Base-by-base conservation (phyloP, 306 rosid species). In the Rosa rugosa region DNA sequence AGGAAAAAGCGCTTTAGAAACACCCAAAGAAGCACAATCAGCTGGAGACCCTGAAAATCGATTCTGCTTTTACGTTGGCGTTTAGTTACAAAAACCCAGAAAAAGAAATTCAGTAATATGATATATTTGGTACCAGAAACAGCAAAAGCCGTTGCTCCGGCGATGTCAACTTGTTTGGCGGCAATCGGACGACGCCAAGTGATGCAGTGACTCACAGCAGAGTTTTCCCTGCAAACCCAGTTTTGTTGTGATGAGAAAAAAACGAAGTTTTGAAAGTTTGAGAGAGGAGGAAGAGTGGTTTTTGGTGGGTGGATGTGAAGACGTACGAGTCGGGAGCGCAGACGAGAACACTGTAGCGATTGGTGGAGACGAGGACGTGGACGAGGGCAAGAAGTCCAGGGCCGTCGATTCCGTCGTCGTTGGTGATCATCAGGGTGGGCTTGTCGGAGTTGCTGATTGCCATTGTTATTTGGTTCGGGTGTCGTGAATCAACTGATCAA, bases 331-430 rank as follows among this genome's bases (percentile, higher is more conserved):
- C 98, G 16, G 99, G 99, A 34, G 98, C 98, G 82, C 94, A 95
- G 50, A 95, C 98, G 63, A 78, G 90, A 68, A 95, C 38, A 77
- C 82, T 82, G 85, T 84, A 95, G 53, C 81, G 92, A 66, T 75
- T 79, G 57, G 97, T 47, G 83, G 84, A 78, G 75, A 90, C 97
- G 62, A 93, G 91, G n/a, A 81, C 90, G 3, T 79, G 84, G 76
- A 95, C 99, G 83, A 95, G 71, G 64, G 98, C 87, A 79, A 86
- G 89, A 14, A 95, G 88, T 9, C 99, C 99, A 13, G 98, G 91
- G 8, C 94, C 99, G 20, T 95, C 92, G 75, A 95, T 93, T 25
- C 99, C 99, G 42, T 95, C 99, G 85, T 95, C 99, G 88, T 95
- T 95, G 22, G 99, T 95, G 11, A 95, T 75, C 88, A 95, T 73